Evolutionary conservation across 2,329 filamentous ascomycete genomes (phyloP), one percentile per base, ranked within the genome.

Genomic region (Colletotrichum caudatum): DNA sequence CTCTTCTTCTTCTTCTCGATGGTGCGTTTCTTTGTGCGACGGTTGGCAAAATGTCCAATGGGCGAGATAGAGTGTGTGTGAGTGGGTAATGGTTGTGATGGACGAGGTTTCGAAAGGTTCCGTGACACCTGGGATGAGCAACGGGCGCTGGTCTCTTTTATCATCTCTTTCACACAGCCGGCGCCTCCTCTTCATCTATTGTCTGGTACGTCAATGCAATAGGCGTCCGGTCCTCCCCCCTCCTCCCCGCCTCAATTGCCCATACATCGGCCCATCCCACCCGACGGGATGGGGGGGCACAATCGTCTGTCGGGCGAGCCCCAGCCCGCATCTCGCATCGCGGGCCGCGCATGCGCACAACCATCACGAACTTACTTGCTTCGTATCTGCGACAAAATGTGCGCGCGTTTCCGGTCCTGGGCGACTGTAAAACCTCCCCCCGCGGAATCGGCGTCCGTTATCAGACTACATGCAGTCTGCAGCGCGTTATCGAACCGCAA

Each of bases 401-500:
- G 37, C 12, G 54, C 39, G 62, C 9, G 16, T 29, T 26, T 20
- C 0, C 0, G n/a, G 1, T 18, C 29, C 53, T 23, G n/a, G 29
- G 29, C 29, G 29, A 29, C 29, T 6, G 41, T 3, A 5, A 16
- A n/a, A n/a, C n/a, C n/a, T n/a, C n/a, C n/a, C 44, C 63, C 67
- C 48, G 41, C 41, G 23, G 23, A 11, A 61, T 11, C 18, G 20
- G 46, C 46, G n/a, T 20, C 46, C 18, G 33, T 39, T 39, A n/a
- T 54, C 66, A 26, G n/a, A 11, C 16, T 5, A 33, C 39, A 56
- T 69, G 57, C 62, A 44, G 59, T 39, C 8, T 48, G 51, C 62
- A 64, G 50, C 62, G 29, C 62, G 51, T 64, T 64, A 57, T 57
- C 62, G 26, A 29, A 26, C 39, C 14, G 39, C 39, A 18, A 41